A percentile compares a stretch with the other conserved stretches of the same genome.
Evolutionary conservation across 257 asterid genomes (phyloP).

Genomic region (Ilex asprella): DNA sequence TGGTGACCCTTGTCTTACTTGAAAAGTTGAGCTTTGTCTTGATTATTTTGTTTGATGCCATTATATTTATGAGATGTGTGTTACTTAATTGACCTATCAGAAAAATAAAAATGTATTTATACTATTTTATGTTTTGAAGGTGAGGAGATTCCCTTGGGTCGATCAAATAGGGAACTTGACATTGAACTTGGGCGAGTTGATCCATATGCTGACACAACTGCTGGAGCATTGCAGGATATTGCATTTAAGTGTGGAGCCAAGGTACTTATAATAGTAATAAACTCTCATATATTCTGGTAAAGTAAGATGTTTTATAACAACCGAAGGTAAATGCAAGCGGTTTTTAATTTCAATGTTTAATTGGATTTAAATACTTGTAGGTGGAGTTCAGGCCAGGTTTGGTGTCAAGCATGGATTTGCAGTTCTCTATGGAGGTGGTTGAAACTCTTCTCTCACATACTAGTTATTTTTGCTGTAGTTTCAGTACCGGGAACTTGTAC

Average conservation of each 20-base stretch:
- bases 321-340: too few relatives aligned
- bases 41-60: too few relatives aligned
- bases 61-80: too few relatives aligned
- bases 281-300: too few relatives aligned
- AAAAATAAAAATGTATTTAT: too few relatives aligned
- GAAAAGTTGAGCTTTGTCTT: too few relatives aligned
- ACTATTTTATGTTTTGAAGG: slow-evolving; percentile 32
- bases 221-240: slow-evolving; percentile 70
- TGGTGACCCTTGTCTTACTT: too few relatives aligned
- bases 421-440: slow-evolving; percentile 67
- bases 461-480: not conserved
- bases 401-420: slow-evolving; percentile 46
- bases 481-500: not conserved
- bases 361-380: slow-evolving; percentile 38
- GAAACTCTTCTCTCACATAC: not conserved
- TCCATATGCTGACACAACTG: slow-evolving; percentile 51
- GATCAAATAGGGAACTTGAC: slow-evolving; percentile 55
- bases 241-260: slow-evolving; percentile 84
- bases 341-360: too few relatives aligned
- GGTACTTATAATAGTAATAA: slow-evolving; percentile 28
- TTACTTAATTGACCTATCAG: too few relatives aligned
- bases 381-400: slow-evolving; percentile 71
- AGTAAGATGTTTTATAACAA: too few relatives aligned
- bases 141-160: slow-evolving; percentile 49
- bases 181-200: slow-evolving; percentile 78